Evolutionary conservation across 768 basidiomycete genomes (phyloP).

Genomic region (Pleurotus djamor): DNA sequence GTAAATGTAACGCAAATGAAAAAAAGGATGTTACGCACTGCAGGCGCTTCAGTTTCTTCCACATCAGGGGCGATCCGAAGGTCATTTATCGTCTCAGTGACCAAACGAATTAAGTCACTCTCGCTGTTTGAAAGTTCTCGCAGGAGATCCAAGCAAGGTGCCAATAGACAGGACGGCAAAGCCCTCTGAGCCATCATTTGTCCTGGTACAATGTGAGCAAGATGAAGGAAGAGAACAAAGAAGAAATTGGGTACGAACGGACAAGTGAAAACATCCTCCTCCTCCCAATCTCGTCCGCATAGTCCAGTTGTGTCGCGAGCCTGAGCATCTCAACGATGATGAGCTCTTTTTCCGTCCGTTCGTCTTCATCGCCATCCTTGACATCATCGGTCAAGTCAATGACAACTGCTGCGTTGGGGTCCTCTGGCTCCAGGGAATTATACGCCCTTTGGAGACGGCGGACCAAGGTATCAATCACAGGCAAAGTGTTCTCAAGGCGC

Average conservation of each 20-base stretch:
- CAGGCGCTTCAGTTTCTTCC: slow-evolving; percentile 35
- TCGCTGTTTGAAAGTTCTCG: slow-evolving; percentile 70
- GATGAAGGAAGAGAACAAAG: not conserved
- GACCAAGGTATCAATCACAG: slow-evolving; percentile 83
- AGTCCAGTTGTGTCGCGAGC: slow-evolving; percentile 80
- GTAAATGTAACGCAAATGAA: not conserved
- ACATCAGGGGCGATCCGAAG: slow-evolving; percentile 54
- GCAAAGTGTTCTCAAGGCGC: slow-evolving; percentile 68
- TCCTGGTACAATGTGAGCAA: slow-evolving; percentile 35
- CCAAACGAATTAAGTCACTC: slow-evolving; percentile 81
- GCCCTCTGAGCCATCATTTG: slow-evolving; percentile 76
- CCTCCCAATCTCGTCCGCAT: slow-evolving; percentile 88
- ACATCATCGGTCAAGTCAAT: slow-evolving; percentile 28
- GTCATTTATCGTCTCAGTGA: slow-evolving; percentile 86
- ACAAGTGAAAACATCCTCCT: slow-evolving; percentile 86
- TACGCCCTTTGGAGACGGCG: slow-evolving; percentile 71
- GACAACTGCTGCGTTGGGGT: slow-evolving; percentile 15
- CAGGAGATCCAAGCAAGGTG: slow-evolving; percentile 81
- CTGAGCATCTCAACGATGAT: slow-evolving; percentile 80
- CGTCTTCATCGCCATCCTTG: slow-evolving; percentile 41
- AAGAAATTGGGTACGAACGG: slow-evolving; percentile 53
- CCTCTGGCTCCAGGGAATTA: slow-evolving; percentile 39
- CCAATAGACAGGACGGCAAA: slow-evolving; percentile 69
- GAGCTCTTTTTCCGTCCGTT: slow-evolving; percentile 52
- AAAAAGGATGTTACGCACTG: slow-evolving; percentile 11